Base-by-base conservation (phyloP, 352 stramenopile species). In the Plasmopara muralis region DNA sequence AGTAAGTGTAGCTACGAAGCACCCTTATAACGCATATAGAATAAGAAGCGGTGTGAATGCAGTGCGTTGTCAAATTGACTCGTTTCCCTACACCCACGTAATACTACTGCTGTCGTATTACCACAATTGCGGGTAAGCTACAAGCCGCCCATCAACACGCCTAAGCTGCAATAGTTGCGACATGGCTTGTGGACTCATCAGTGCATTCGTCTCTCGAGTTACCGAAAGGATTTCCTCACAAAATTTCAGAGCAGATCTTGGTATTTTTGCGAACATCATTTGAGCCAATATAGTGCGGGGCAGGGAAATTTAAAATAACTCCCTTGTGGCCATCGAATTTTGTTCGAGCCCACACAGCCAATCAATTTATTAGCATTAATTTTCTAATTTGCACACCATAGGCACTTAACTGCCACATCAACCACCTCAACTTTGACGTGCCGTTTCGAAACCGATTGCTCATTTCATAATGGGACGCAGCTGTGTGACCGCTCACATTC, bases 171-270 rank as follows among this genome's bases (percentile, higher is more conserved):
- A 25, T 3, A 25, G 20, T 3, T 25, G 20, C 20, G 20, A 25
- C 20, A 25, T 25, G 20, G 20, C 20, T 25, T 25, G 20, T 65
- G 53, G 51, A 51, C 57, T 87, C 76, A 79, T 87, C 76, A 87
- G 76, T 72, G 73, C 76, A 80, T 57, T 68, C 60, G 57, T 81
- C 70, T 74, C 73, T 87, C 76, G 64, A 72, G 73, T 85, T 87
- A 85, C 76, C 68, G 76, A 87, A 69, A 75, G 68, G 76, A 72
- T 87, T 74, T 87, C 76, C 67, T 85, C 76, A 87, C 67, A 53
- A 73, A 68, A 50, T 76, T 76, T 86, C 76, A 85, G 76, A 87
- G 76, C 76, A 87, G 76, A 87, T 87, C 76, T 87, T 87, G 76
- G 76, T 87, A 87, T 85, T 66, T 75, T 78, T 73, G 72, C 64